Evolutionary conservation across 805 yeast species (phyloP).

Genomic region (Wickerhamiella sergipiensis): DNA sequence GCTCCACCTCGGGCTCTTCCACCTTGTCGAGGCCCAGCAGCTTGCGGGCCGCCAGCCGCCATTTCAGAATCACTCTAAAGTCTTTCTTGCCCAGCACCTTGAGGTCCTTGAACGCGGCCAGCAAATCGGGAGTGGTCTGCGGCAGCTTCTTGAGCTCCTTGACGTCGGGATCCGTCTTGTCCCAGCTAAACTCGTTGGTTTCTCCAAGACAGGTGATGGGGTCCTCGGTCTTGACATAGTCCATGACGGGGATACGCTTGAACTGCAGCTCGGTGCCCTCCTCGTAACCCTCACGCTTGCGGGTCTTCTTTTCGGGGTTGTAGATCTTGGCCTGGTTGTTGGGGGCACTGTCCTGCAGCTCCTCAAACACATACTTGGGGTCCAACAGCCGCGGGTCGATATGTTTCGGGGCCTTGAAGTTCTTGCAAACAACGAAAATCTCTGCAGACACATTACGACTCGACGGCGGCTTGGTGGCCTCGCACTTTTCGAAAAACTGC

Average conservation of each 20-base stretch:
- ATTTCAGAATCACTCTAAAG: constrained; percentile 68
- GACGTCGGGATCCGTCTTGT: constrained; percentile 58
- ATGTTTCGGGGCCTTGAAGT: constrained; percentile 91
- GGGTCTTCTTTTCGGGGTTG: constrained; percentile 82
- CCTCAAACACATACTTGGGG: constrained; percentile 89
- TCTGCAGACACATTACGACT: constrained; percentile 99
- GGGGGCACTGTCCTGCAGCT: constrained; percentile 39
- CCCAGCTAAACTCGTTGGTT: constrained; percentile 48
- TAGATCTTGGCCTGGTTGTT: constrained; percentile 85
- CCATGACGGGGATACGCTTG: constrained; percentile 61
- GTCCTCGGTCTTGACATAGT: constrained; percentile 68
- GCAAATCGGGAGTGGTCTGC: constrained; percentile 63
- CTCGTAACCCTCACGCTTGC: constrained; percentile 93
- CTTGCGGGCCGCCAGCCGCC: constrained; percentile 80
- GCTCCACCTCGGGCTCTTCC: constrained; percentile 35
- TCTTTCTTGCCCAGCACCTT: constrained; percentile 91
- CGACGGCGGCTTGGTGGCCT: constrained; percentile 98
- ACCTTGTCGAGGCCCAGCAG: constrained; percentile 50
- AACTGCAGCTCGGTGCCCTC: constrained; percentile 72
- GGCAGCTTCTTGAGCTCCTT: constrained; percentile 54
- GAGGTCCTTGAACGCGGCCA: constrained; percentile 78
- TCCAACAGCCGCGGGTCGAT: constrained; percentile 86
- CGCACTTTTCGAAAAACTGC: constrained; percentile 89
- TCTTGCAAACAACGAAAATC: constrained; percentile 92
- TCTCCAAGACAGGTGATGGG: constrained; percentile 75